Conservation (phyloP, 805 yeast species). For the Wickerhamiella allomyrinae region DNA sequence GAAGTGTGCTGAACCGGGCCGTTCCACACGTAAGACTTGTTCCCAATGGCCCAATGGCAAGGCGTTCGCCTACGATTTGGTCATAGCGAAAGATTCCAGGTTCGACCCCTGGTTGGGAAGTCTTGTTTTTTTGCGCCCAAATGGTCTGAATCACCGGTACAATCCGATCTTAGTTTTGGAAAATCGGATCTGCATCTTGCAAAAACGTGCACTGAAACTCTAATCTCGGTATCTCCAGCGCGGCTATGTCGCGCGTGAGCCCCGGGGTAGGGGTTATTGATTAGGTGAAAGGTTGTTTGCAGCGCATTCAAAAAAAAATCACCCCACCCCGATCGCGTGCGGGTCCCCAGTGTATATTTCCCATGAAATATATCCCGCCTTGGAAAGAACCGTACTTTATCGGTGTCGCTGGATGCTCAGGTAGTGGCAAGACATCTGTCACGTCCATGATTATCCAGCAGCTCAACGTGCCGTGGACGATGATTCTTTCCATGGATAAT, state of each 20-base stretch:
- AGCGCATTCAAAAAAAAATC: no score
- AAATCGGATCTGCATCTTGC: no score
- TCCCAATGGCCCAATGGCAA: constrained; percentile 28
- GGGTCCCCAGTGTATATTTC: no score
- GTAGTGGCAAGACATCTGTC: constrained; percentile 90
- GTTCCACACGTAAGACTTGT: constrained; percentile 7
- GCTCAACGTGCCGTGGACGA: constrained; percentile 72
- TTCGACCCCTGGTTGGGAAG: constrained; percentile 45
- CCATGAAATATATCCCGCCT: constrained; percentile 54
- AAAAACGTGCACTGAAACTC: no score
- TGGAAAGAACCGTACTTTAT: constrained; percentile 78
- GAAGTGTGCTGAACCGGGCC: no score
- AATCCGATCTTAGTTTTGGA: no score
- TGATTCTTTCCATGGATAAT: constrained; percentile 76
- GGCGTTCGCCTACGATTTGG: constrained; percentile 26
- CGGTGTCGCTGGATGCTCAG: constrained; percentile 66
- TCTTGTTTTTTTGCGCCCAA: constrained; percentile 27
- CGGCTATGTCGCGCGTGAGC: no score
- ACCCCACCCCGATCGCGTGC: no score
- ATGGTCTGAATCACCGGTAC: no score
- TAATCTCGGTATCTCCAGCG: no score
- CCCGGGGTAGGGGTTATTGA: no score
- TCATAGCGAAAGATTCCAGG: constrained; percentile 39
- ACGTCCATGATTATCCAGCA: constrained; percentile 69
- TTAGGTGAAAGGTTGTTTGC: no score